Base-by-base conservation (phyloP, 305 asterid species). In the Fraxinus floribunda region DNA sequence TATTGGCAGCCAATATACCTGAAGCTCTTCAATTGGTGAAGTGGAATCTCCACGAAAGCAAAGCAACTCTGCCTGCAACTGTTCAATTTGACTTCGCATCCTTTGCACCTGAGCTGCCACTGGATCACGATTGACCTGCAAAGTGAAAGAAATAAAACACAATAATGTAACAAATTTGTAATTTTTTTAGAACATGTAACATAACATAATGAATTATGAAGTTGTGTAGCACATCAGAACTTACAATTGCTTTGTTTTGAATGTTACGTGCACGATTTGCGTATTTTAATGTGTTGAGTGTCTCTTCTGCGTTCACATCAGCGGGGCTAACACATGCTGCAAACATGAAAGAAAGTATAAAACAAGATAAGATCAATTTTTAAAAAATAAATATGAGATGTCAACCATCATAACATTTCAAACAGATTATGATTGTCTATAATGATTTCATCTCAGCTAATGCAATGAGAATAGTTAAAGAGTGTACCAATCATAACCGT, bases 251-350 rank as follows among this genome's bases (percentile, higher is more conserved):
- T 89, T 93, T 96, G 81, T 96, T 96, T 75, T 94, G 99, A 89
- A 95, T 95, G 88, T 95, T 95, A 30, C 98, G 93, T 39, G 99
- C 93, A 76, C 99, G 97, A 78, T 95, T 95, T 70, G 99, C 99
- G 81, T 95, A 95, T 83, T 95, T 95, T 84, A 95, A 85, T 24
- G 99, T 95, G 79, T 95, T 95, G 1, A 95, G 89, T 44, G 98
- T 91, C 88, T 95, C 99, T 90, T 95, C 99, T 0, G 99, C 95
- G 88, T 95, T 95, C 10, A 95, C 93, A 81, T 95, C 99, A 34
- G 99, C 99, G 7, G 99, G 99, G 82, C 99, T 95, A 74, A 93
- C 93, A 82, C 99, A 95, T 55, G 99, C 99, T 95, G 86, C 83
- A 78, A 85, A 79, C 84, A 79, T 41, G 71, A 9, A 79, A 57